Evolutionary conservation across 768 basidiomycete genomes (phyloP).

Genomic region (Pleurotus ostreatus): DNA sequence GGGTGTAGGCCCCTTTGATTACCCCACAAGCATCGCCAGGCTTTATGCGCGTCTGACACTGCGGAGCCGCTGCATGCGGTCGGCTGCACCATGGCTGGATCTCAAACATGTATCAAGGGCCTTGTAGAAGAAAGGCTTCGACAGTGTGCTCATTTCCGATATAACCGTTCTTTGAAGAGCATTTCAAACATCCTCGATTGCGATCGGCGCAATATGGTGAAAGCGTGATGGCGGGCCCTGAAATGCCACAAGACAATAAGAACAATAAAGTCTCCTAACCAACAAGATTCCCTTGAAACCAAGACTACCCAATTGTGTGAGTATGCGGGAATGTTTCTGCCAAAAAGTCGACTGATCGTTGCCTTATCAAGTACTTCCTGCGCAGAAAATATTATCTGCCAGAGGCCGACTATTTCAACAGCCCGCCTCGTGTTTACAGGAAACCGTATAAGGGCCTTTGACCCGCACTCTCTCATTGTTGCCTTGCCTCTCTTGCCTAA

Average conservation of each 20-base stretch:
- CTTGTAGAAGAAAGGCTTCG: neutral
- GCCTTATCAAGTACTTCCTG: neutral
- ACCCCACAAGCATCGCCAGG: neutral
- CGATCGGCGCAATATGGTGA: constrained; percentile 11
- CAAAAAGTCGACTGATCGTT: neutral
- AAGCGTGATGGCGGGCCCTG: constrained; percentile 12
- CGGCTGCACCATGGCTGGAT: too few species aligned
- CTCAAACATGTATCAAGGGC: neutral
- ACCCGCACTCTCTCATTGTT: constrained; percentile 11
- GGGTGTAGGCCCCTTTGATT: too few species aligned
- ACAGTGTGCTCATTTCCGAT: neutral
- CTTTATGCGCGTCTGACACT: too few species aligned
- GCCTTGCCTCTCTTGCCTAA: constrained; percentile 12
- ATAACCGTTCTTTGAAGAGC: neutral
- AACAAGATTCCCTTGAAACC: constrained; percentile 3
- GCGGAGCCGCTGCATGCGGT: too few species aligned
- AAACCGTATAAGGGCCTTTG: neutral
- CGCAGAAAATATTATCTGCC: neutral
- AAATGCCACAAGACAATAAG: constrained; percentile 36
- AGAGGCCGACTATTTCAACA: neutral
- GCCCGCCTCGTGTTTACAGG: constrained; percentile 6
- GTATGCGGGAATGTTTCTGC: neutral
- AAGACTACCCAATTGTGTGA: constrained; percentile 3
- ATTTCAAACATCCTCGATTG: neutral
- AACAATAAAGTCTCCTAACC: constrained; percentile 29